These are phyloP conservation scores for Mallotus repandus DNA, from an alignment of 441 rosid species.

Conservation along the genomic window DNA sequence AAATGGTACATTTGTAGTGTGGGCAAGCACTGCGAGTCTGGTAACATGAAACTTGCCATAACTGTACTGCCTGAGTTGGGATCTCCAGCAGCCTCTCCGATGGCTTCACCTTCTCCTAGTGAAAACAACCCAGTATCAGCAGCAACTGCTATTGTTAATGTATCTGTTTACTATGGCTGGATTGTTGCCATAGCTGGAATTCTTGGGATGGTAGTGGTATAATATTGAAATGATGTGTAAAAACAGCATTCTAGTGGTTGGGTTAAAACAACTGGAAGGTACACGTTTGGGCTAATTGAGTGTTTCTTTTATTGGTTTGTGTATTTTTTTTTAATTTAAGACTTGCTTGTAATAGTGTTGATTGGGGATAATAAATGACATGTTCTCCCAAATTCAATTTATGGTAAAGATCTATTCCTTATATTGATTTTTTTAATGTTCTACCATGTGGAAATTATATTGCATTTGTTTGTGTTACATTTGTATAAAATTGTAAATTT, in stretches of 20 bases:
- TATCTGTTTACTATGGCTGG: slow-evolving; percentile 9
- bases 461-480: too few species aligned
- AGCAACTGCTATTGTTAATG: slow-evolving; percentile 4
- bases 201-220: slow-evolving; percentile 15
- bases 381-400: not conserved
- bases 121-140: slow-evolving; percentile 16
- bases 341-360: not conserved
- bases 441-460: too few species aligned
- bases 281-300: too few species aligned
- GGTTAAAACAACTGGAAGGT: too few species aligned
- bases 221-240: not conserved
- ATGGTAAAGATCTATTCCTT: too few species aligned
- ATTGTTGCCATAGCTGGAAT: slow-evolving; percentile 18
- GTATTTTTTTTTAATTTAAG: not conserved
- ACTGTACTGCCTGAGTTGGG: slow-evolving; percentile 26
- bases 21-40: slow-evolving; percentile 28
- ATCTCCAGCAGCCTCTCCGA: slow-evolving; percentile 13
- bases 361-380: too few species aligned
- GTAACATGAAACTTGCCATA: slow-evolving; percentile 39
- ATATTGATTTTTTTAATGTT: too few species aligned
- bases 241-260: not conserved
- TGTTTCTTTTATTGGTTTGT: not conserved
- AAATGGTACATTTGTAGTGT: slow-evolving; percentile 51
- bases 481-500: too few species aligned
- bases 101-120: slow-evolving; percentile 10